phyloP scores from a whole-genome alignment of 768 basidiomycete species.

The Collybia mongolica region DNA sequence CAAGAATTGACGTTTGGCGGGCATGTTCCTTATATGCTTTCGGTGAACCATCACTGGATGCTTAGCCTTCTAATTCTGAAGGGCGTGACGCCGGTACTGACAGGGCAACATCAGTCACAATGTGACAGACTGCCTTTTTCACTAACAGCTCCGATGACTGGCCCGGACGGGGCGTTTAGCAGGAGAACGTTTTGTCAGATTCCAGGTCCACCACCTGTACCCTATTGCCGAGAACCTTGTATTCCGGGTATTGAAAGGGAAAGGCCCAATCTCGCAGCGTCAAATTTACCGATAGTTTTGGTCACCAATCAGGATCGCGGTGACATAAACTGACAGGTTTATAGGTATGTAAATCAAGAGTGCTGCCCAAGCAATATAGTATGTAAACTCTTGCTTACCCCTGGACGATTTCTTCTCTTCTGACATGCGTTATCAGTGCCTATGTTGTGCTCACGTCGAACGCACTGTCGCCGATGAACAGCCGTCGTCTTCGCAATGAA shows the following conservation, averaged over 20 bases:
- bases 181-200: neutral
- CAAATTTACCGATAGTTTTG: neutral
- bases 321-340: too few species aligned
- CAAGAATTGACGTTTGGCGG: conserved; percentile 12
- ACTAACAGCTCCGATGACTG: neutral
- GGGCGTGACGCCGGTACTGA: neutral
- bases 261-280: too few species aligned
- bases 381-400: too few species aligned
- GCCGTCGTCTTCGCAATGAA: too few species aligned
- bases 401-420: conserved; percentile 3
- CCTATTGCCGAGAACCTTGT: too few species aligned
- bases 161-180: neutral
- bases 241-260: too few species aligned
- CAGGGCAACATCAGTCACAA: neutral
- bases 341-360: too few species aligned
- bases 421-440: conserved; percentile 13
- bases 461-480: neutral
- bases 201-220: too few species aligned
- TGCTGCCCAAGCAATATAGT: too few species aligned
- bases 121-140: neutral
- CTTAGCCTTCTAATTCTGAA: neutral
- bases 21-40: conserved; percentile 17
- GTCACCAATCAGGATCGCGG: neutral
- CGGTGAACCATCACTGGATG: neutral
- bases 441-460: conserved; percentile 2